phyloP scores from a whole-genome alignment of 768 basidiomycete species.

The Pholiota microspora region DNA sequence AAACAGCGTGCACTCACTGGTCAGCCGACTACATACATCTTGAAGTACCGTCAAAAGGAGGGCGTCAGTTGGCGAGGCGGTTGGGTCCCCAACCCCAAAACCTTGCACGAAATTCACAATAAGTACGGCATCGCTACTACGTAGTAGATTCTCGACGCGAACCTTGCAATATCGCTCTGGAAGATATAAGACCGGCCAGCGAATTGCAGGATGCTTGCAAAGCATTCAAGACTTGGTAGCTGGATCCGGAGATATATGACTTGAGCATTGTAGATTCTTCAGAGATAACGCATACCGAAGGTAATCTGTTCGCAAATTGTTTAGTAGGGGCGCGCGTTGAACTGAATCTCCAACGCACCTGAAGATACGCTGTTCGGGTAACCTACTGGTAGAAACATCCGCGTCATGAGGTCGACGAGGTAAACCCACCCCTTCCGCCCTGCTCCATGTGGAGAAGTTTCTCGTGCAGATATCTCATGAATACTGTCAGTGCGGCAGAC shows the following conservation, averaged over 20 bases:
- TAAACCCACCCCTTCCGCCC: slow-evolving; percentile 5
- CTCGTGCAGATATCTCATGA: neutral
- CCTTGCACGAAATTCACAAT: slow-evolving; percentile 34
- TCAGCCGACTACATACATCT: slow-evolving; percentile 60
- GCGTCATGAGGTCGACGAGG: slow-evolving; percentile 30
- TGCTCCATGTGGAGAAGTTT: neutral
- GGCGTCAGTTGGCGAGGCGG: slow-evolving; percentile 64
- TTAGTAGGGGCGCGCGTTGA: slow-evolving; percentile 32
- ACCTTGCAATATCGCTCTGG: slow-evolving; percentile 70
- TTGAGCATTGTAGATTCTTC: slow-evolving; percentile 1
- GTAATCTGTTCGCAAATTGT: slow-evolving; percentile 43
- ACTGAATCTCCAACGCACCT: slow-evolving; percentile 56
- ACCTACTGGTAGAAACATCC: slow-evolving; percentile 61
- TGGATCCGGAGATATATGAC: slow-evolving; percentile 23
- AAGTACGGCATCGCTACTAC: neutral
- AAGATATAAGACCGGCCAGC: slow-evolving; percentile 58
- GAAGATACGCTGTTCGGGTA: slow-evolving; percentile 61
- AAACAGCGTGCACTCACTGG: slow-evolving; percentile 41
- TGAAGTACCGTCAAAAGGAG: slow-evolving; percentile 64
- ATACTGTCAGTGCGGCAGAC: no score
- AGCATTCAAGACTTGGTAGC: slow-evolving; percentile 66
- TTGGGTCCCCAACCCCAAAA: slow-evolving; percentile 68
- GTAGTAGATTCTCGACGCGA: neutral
- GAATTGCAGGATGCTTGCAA: slow-evolving; percentile 72
- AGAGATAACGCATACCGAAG: slow-evolving; percentile 37